Evolutionary conservation across 2,329 filamentous ascomycete genomes (phyloP).

Genomic region (Emericellopsis atlantica): DNA sequence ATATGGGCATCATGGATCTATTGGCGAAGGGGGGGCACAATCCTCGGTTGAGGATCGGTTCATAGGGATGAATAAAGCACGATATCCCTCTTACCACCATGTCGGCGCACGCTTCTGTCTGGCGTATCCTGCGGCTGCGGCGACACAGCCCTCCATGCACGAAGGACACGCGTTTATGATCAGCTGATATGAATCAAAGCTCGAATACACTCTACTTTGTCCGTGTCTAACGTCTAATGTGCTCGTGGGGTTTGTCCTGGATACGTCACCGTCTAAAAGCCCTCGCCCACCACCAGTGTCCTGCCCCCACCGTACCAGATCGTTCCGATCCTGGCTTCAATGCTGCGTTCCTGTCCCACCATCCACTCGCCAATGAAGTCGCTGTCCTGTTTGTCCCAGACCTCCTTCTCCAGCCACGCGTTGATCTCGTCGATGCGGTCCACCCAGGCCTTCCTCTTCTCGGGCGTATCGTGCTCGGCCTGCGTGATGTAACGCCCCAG

Average conservation of each 20-base stretch:
- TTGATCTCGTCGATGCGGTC: constrained; percentile 66
- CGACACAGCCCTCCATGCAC: too few species aligned
- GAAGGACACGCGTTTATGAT: too few species aligned
- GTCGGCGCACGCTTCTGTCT: neutral
- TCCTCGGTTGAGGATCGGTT: constrained; percentile 28
- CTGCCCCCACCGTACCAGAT: constrained; percentile 84
- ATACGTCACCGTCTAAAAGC: constrained; percentile 29
- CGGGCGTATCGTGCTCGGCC: constrained; percentile 46
- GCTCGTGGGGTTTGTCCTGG: neutral
- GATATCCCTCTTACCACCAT: constrained; percentile 1
- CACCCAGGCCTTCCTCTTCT: constrained; percentile 53
- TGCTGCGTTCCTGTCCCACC: constrained; percentile 72
- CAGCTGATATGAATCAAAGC: too few species aligned
- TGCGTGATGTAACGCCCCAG: constrained; percentile 67
- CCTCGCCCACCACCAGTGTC: constrained; percentile 50
- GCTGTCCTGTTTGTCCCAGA: constrained; percentile 46
- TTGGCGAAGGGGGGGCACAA: constrained; percentile 31
- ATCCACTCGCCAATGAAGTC: constrained; percentile 59
- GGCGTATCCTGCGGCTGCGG: neutral
- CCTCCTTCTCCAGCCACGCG: constrained; percentile 54
- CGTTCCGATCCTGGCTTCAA: constrained; percentile 62
- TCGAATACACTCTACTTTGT: neutral
- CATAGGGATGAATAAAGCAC: constrained; percentile 22
- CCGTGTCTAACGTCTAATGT: neutral
- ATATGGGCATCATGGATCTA: constrained; percentile 32